Base-by-base conservation (phyloP, 2,329 filamentous ascomycete genomes). In the Monosporascus cannonballus region DNA sequence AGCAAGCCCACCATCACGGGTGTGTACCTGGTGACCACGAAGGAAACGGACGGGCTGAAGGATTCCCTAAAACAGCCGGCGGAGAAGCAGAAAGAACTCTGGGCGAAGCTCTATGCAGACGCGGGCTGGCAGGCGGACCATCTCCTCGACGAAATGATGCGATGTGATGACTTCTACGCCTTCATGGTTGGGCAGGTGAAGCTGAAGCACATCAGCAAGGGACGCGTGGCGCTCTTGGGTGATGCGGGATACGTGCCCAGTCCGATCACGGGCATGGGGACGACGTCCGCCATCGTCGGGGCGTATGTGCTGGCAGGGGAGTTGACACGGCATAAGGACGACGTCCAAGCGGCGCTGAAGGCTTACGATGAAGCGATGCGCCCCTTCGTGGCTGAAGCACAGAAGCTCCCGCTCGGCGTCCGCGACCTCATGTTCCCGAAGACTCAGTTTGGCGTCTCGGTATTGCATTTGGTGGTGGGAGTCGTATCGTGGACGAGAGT, bases 241-340 rank as follows among this genome's bases (percentile, higher is more conserved):
- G 81, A 86, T 56, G 77, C 82, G 1, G 79, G 67, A 0, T 77
- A 75, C 58, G 75, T 73, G 24, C 77, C 79, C 0, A 71, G 73
- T 0, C 71, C 74, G 0, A 55, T 76, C 4, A 76, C 74, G 0
- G 81, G 80, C 0, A 73, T 77, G 67, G 80, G 80, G 0, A 81
- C 78, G 0, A 76, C 74, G 2, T 58, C 70, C 0, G 73, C 74
- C 0, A 59, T 84, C 0, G 61, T 77, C 0, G 75, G 75, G 0
- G 77, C 79, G 0, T 85, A 84, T 59, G 65, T 82, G 2, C 68
- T 85, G 4, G 81, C 80, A 0, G 81, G 81, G 2, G 80, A 81
- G 64, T 64, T 79, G 15, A 61, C 64, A 24, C 62, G 62, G 34
- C 61, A 69, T 37, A 57, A 57, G 9, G 17, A 63, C 7, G 57